Base-by-base conservation (phyloP, 306 rosid genomes). In the Acmispon strigosus region DNA sequence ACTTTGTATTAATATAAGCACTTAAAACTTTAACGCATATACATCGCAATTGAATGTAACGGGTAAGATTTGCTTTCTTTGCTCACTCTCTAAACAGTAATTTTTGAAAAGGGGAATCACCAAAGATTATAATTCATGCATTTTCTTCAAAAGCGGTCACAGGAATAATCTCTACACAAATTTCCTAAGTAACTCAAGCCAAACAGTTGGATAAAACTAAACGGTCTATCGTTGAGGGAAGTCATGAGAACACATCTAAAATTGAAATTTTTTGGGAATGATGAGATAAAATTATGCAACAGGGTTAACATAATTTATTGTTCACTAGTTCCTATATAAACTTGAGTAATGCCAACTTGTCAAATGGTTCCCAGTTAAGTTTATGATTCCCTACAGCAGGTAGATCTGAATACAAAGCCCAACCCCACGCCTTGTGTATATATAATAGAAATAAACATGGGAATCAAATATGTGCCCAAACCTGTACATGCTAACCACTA, bases 401-500 rank as follows among this genome's bases (percentile, higher is more conserved):
- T 70, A 60, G 76, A 64, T 6, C 54, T 76, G 77, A 82, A 73
- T 61, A 79, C 73, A 72, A 72, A 32, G 37, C 37, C 70, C 80
- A 29, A 29, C 39, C 77, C 45, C 51, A 83, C 78, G 66, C 69
- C 84, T 77, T 72, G 69, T 42, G 62, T 72, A 32, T 10, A n/a
- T 56, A 74, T 61, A 78, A 74, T 55, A 54, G 76, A 24, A 77
- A 76, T 78, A 67, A 76, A 32, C 50, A 81, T 55, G 76, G 79
- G 89, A 80, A 66, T 79, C 73, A 78, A 58, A 89, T 75, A 65
- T 78, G 75, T 44, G 43, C 81, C 84, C 70, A 83, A 75, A 53
- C 79, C 82, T 87, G 88, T 87, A 87, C 87, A 85, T 69, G 60
- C 74, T 80, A 77, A 73, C 52, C 72, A 43, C 63, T 59, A 72